These are phyloP conservation scores for Backusella tarrabulga DNA, from an alignment of 192 early-diverging fungal species.

Conservation along the genomic window DNA sequence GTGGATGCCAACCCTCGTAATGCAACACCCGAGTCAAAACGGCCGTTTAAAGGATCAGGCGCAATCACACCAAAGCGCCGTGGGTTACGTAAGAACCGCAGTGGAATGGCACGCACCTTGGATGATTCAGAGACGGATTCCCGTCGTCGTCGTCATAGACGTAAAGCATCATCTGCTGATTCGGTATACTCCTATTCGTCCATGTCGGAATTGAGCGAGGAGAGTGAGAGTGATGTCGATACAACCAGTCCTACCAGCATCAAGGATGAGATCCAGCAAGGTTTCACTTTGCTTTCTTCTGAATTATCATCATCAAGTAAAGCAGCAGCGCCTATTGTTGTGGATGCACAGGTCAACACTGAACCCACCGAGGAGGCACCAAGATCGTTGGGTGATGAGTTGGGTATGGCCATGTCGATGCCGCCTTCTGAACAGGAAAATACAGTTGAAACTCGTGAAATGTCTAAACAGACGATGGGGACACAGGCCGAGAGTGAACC, in stretches of 20 bases:
- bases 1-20: conserved; percentile 9
- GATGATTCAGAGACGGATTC: neutral
- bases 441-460: neutral
- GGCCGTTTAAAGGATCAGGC: neutral
- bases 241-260: neutral
- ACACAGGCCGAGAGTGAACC: neutral
- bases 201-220: conserved; percentile 15
- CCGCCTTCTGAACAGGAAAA: neutral
- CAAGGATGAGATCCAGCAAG: neutral
- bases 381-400: conserved; percentile 13
- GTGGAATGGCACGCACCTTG: neutral
- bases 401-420: neutral
- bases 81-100: neutral
- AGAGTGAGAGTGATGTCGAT: conserved; percentile 16
- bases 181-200: neutral
- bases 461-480: neutral
- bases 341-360: conserved; percentile 26
- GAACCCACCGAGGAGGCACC: neutral
- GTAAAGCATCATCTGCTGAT: neutral
- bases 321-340: neutral
- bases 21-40: neutral
- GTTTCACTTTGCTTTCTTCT: conserved; percentile 20
- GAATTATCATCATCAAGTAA: conserved; percentile 24
- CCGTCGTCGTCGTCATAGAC: neutral
- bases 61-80: neutral